phyloP scores from a whole-genome alignment of 2,329 filamentous ascomycete genomes.

The Graphium sp. region DNA sequence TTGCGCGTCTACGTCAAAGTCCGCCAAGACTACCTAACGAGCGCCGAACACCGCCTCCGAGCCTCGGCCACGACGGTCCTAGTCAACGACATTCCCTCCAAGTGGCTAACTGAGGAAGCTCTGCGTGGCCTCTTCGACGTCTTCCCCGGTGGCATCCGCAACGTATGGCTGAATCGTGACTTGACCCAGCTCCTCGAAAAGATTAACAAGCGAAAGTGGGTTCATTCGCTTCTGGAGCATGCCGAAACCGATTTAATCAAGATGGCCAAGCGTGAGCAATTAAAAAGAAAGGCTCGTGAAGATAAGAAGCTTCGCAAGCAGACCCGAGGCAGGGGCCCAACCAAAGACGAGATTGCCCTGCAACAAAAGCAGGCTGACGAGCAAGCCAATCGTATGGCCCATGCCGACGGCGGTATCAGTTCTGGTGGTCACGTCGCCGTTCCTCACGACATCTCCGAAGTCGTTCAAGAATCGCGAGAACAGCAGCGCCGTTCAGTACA shows the following conservation, averaged over 20 bases:
- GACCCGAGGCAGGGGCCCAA: conserved; percentile 26
- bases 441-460: conserved; percentile 31
- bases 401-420: conserved; percentile 27
- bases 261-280: conserved; percentile 59
- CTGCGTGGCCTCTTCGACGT: conserved; percentile 81
- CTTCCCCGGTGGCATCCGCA: conserved; percentile 85
- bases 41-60: conserved; percentile 80
- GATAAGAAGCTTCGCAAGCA: conserved; percentile 47
- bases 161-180: conserved; percentile 93
- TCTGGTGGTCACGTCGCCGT: conserved; percentile 34
- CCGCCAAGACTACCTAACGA: conserved; percentile 86
- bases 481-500: background rate
- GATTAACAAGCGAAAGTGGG: conserved; percentile 53
- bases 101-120: conserved; percentile 77
- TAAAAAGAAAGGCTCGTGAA: conserved; percentile 47
- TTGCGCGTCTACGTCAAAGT: conserved; percentile 79
- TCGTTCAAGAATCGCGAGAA: conserved; percentile 23
- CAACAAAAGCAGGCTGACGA: conserved; percentile 30
- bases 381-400: conserved; percentile 31
- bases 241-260: conserved; percentile 78
- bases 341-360: conserved; percentile 30
- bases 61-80: conserved; percentile 93
- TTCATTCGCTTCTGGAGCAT: conserved; percentile 57
- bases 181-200: conserved; percentile 72
- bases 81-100: conserved; percentile 75